Conservation (phyloP, 768 basidiomycete genomes). For the Kwoniella dendrophila region DNA sequence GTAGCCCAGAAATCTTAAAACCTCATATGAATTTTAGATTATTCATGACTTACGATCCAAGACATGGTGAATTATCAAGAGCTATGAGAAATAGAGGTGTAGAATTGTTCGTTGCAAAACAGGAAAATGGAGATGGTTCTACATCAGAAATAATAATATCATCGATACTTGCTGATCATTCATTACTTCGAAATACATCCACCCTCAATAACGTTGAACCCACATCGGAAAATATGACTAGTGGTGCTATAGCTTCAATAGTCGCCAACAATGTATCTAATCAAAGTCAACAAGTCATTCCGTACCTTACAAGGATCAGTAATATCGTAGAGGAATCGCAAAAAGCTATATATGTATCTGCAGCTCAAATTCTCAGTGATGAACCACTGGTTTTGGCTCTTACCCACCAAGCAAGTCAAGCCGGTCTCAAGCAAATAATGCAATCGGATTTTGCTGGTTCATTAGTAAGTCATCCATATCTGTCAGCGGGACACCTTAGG, state of each 20-base stretch:
- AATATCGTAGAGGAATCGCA: background rate
- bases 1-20: conserved; percentile 69
- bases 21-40: conserved; percentile 90
- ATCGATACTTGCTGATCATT: conserved; percentile 30
- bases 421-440: background rate
- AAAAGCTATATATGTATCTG: background rate
- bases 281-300: conserved; percentile 15
- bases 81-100: conserved; percentile 98
- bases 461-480: background rate
- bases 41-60: conserved; percentile 90
- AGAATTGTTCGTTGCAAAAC: conserved; percentile 67
- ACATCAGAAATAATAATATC: too few relatives aligned
- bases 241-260: conserved; percentile 1
- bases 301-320: conserved; percentile 7
- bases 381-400: background rate
- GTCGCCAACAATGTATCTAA: conserved; percentile 18
- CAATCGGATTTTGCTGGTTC: background rate
- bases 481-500: background rate
- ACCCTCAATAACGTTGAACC: background rate
- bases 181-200: conserved; percentile 10
- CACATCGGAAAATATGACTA: background rate
- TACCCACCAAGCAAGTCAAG: background rate
- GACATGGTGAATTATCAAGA: conserved; percentile 87
- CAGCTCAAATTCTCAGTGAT: conserved; percentile 4
- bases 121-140: background rate